Evolutionary conservation across 768 basidiomycete genomes (phyloP).

Genomic region (Roridomyces roridus): DNA sequence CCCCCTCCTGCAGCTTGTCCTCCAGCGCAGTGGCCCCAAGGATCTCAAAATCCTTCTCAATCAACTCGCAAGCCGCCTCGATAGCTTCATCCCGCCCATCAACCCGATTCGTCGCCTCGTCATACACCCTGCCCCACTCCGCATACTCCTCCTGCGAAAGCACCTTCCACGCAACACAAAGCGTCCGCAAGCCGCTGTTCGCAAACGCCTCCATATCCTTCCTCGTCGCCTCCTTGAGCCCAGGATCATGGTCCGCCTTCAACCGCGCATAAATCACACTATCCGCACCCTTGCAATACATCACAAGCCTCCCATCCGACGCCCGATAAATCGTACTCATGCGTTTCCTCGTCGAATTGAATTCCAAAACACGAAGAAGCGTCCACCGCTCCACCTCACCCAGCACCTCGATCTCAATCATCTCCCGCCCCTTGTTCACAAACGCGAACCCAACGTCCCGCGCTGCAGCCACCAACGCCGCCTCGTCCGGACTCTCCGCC

Average conservation of each 20-base stretch:
- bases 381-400: constrained; percentile 86
- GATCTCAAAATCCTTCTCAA: constrained; percentile 85
- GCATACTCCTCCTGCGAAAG: constrained; percentile 85
- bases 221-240: constrained; percentile 76
- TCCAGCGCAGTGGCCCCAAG: constrained; percentile 96
- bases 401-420: constrained; percentile 89
- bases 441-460: constrained; percentile 95
- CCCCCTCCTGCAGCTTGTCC: constrained; percentile 96
- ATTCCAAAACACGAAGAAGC: constrained; percentile 84
- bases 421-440: constrained; percentile 73
- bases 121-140: constrained; percentile 80
- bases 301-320: constrained; percentile 80
- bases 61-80: constrained; percentile 82
- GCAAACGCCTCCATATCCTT: constrained; percentile 94
- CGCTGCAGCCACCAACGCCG: constrained; percentile 90
- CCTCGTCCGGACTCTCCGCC: constrained; percentile 96
- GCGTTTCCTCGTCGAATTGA: constrained; percentile 92
- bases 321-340: constrained; percentile 93
- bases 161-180: constrained; percentile 86
- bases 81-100: constrained; percentile 90
- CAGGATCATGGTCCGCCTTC: constrained; percentile 73
- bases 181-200: constrained; percentile 88
- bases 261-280: constrained; percentile 92
- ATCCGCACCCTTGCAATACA: constrained; percentile 98
- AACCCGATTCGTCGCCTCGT: constrained; percentile 78